Evolutionary conservation across 2,329 filamentous ascomycete species (phyloP).

Genomic region (Polychaeton citri): DNA sequence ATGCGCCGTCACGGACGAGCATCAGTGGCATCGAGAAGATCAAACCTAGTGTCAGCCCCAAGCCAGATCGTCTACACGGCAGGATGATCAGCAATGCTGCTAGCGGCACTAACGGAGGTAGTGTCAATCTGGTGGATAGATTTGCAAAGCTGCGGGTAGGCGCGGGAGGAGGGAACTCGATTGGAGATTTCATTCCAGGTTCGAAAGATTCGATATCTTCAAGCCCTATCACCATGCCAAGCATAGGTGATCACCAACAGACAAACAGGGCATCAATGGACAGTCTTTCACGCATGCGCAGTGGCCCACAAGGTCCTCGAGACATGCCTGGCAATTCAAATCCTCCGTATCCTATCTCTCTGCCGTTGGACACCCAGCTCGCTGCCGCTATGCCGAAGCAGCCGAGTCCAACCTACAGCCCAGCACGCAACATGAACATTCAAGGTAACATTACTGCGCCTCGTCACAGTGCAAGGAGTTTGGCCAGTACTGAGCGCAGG

Average conservation of each 20-base stretch:
- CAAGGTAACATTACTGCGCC: conserved; percentile 53
- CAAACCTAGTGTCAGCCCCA: conserved; percentile 34
- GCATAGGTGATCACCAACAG: conserved; percentile 28
- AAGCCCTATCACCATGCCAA: conserved; percentile 18
- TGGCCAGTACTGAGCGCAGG: conserved; percentile 39
- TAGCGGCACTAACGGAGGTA: conserved; percentile 20
- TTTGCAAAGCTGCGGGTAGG: conserved; percentile 17
- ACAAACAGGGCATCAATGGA: conserved; percentile 19
- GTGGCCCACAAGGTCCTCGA: conserved; percentile 34
- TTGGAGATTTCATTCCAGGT: conserved; percentile 12
- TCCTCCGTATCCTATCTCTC: conserved; percentile 27
- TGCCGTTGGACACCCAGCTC: conserved; percentile 38
- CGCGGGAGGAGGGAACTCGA: conserved; percentile 4
- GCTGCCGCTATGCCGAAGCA: conserved; percentile 51
- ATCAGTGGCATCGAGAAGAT: conserved; percentile 1
- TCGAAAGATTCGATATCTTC: conserved; percentile 14
- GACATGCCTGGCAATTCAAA: conserved; percentile 34
- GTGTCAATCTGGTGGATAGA: conserved; percentile 30
- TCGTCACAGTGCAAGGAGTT: conserved; percentile 49
- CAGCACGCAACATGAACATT: conserved; percentile 57
- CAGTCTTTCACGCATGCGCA: conserved; percentile 4
- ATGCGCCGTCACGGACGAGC: background rate
- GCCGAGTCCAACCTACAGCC: conserved; percentile 65
- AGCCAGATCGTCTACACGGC: conserved; percentile 53
- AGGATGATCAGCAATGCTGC: conserved; percentile 35